Evolutionary conservation across 495 filamentous ascomycete genomes (phyloP).

Genomic region (Penicillium malachiteum): DNA sequence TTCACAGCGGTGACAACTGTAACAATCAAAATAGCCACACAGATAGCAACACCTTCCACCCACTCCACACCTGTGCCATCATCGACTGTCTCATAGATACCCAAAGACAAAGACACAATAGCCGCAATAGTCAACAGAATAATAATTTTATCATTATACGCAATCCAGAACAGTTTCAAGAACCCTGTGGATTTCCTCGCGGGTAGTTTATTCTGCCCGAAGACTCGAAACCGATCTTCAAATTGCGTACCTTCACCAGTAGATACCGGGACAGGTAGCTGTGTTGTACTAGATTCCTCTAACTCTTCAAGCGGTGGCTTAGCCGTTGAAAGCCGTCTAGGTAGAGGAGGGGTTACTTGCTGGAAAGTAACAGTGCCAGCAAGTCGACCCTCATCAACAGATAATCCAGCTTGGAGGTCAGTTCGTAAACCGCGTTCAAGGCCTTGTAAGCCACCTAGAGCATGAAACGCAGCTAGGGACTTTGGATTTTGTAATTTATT

Average conservation of each 20-base stretch:
- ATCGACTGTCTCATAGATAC: slow-evolving; percentile 62
- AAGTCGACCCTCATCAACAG: slow-evolving; percentile 61
- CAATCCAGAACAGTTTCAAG: slow-evolving; percentile 75
- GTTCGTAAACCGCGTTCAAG: slow-evolving; percentile 68
- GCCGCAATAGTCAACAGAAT: slow-evolving; percentile 74
- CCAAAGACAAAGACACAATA: slow-evolving; percentile 67
- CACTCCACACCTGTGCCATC: slow-evolving; percentile 61
- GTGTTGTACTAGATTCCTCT: neutral
- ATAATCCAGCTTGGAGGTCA: slow-evolving; percentile 62
- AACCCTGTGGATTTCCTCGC: slow-evolving; percentile 72
- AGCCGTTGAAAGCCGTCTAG: slow-evolving; percentile 13
- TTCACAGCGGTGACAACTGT: slow-evolving; percentile 72
- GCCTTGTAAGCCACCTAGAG: slow-evolving; percentile 65
- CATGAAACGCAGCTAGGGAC: slow-evolving; percentile 66
- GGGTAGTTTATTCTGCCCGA: slow-evolving; percentile 70
- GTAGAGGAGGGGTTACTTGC: slow-evolving; percentile 47
- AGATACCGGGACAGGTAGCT: slow-evolving; percentile 8
- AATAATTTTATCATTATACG: slow-evolving; percentile 83
- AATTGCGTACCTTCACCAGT: slow-evolving; percentile 40
- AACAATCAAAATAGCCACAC: slow-evolving; percentile 73
- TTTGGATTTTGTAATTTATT: slow-evolving; percentile 77
- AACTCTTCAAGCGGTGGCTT: slow-evolving; percentile 8
- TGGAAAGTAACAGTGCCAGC: slow-evolving; percentile 59
- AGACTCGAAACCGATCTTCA: slow-evolving; percentile 68
- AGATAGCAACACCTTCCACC: slow-evolving; percentile 79